Base-by-base conservation (phyloP, 768 basidiomycete species). In the Tulasnella sp. region DNA sequence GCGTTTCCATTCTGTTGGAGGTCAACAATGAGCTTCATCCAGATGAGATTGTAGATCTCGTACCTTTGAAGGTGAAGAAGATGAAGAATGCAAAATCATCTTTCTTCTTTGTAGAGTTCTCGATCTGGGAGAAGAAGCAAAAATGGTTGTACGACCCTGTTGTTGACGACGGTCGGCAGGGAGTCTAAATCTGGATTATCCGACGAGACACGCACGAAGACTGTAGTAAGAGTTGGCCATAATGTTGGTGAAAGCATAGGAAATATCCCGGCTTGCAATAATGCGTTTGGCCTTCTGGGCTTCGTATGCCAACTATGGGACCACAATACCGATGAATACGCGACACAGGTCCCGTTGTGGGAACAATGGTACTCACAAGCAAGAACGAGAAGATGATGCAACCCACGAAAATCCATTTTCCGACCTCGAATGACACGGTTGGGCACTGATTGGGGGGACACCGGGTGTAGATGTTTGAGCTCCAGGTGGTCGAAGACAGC, bases 331-430 rank as follows among this genome's bases (percentile, higher is more conserved):
- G 15, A 31, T 17, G 53, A 43, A 42, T 17, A 14, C 23, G n/a
- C 9, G 37, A 14, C n/a, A 56, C 6, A 31, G 14, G 29, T 36
- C 17, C 12, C 49, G 25, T 36, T 12, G 36, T 40, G n/a, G 59
- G 21, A 4, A 25, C 35, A n/a, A 29, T 19, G 23, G n/a, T 5
- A 73, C 85, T 61, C 65, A 90, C 91, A 68, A 99, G 73, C 27
- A 99, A 75, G 73, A 97, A 98, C n/a, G 89, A 91, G 69, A 96
- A 88, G 63, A 96, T 85, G 77, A 99, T 98, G 71, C 94, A 98
- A 43, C 90, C 91, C 17, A 96, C 85, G 73, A 98, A 98, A 60
- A 99, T 74, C 91, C 91, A 98, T 70, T 92, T 88, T 50, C 89
- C 92, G 54, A 87, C 81, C 58, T 75, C 73, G 72, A 96, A 98